Base-by-base conservation (phyloP, 352 stramenopile species). In the Phytopythium mirpurense region DNA sequence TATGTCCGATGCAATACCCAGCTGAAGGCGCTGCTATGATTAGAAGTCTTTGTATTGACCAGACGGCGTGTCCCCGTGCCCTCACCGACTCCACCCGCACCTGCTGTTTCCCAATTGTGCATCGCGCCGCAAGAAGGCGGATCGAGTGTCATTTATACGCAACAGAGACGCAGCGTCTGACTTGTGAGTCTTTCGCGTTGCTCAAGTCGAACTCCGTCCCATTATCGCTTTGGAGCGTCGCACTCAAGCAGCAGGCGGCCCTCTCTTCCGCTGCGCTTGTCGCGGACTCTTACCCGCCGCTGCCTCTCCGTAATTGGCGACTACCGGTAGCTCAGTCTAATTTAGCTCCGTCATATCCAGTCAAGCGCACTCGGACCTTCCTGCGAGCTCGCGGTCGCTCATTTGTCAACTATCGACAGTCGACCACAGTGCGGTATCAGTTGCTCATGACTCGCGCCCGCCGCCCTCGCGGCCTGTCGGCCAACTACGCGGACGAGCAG, bases 391-490 rank as follows among this genome's bases (percentile, higher is more conserved):
- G 29, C 29, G 5, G 9, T 5, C 29, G 9, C 5, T 38, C 27
- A 51, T 36, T 51, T 38, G 10, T 27, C 3, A 40, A 40, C 44
- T 51, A 26, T 26, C 27, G 12, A 26, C 11, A 6, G 16, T n/a
- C 15, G 10, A 27, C 3, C 6, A 1, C 27, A 9, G 5, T 24
- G 37, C 5, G 6, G 6, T 16, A 43, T 12, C 37, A 21, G 18
- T 21, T 9, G 29, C 5, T 6, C 15, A 54, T 54, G 43, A 31
- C 64, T 45, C 61, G 58, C 7, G 41, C 34, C 19, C 57, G 60
- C 35, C 74, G 75, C 36, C 75, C 72, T 3, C 63, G 75, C 41
- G 73, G 73, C 0, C 68, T 87, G 32, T 86, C 78, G n/a, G 55
- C 60, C 9, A 62, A 66, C 59, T 70, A 83, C 42, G 59, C 60